Conservation (phyloP, 2,329 filamentous ascomycete genomes). For the Ophiobolus disseminans region DNA sequence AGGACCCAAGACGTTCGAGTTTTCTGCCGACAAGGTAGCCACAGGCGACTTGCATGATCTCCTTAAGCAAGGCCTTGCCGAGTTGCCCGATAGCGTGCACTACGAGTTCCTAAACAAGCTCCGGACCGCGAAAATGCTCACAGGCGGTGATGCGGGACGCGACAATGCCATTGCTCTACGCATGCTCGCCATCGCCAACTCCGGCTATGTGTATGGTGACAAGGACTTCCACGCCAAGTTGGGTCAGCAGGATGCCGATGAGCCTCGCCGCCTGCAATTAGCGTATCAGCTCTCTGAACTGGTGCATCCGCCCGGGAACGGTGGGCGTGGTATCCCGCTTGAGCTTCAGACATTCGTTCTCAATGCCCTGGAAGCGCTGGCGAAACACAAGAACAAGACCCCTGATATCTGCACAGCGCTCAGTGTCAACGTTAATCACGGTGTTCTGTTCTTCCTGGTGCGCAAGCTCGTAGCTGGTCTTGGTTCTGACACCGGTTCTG, state of each 20-base stretch:
- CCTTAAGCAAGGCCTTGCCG: constrained; percentile 53
- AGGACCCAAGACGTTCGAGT: constrained; percentile 61
- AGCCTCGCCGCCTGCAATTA: constrained; percentile 86
- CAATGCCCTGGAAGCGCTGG: constrained; percentile 82
- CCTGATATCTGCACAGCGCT: constrained; percentile 88
- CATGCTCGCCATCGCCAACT: constrained; percentile 84
- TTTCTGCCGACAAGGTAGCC: constrained; percentile 61
- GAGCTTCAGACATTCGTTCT: constrained; percentile 84
- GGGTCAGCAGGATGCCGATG: constrained; percentile 85
- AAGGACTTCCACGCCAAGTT: constrained; percentile 84
- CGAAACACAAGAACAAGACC: constrained; percentile 76
- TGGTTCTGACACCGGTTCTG: constrained; percentile 56
- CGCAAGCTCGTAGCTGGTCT: constrained; percentile 89
- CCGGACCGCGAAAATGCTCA: constrained; percentile 81
- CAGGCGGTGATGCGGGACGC: constrained; percentile 68
- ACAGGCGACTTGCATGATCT: constrained; percentile 52
- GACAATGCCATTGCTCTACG: constrained; percentile 81
- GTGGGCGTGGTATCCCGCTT: constrained; percentile 71
- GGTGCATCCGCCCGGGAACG: constrained; percentile 80
- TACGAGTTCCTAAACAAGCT: constrained; percentile 88
- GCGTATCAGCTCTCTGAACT: constrained; percentile 92
- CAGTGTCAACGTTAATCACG: constrained; percentile 95
- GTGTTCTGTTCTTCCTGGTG: constrained; percentile 89
- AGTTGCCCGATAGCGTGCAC: constrained; percentile 74
- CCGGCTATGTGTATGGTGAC: constrained; percentile 89